Conservation (phyloP, 2,329 filamentous ascomycete species). For the Talaromyces sp. region DNA sequence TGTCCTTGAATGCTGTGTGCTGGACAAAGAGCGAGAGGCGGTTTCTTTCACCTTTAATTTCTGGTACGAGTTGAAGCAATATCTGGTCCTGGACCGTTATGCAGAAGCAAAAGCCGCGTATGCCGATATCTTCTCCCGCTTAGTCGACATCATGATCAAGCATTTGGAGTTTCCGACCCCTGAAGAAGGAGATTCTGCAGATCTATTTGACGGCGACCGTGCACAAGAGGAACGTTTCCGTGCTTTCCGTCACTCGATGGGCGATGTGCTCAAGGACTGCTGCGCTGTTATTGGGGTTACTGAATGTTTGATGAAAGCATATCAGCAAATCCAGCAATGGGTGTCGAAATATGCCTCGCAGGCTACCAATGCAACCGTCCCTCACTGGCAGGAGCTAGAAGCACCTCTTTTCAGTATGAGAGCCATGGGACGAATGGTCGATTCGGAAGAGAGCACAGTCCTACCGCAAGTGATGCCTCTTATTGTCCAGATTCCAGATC, state of each 20-base stretch:
- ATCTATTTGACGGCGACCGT: constrained; percentile 92
- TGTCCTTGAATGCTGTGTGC: constrained; percentile 84
- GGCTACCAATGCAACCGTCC: constrained; percentile 71
- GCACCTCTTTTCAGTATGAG: constrained; percentile 93
- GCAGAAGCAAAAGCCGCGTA: constrained; percentile 74
- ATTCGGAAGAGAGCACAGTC: constrained; percentile 80
- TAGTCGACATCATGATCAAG: constrained; percentile 89
- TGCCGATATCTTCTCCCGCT: constrained; percentile 77
- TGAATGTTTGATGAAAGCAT: constrained; percentile 86
- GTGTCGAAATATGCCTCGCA: constrained; percentile 77
- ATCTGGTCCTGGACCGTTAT: constrained; percentile 86
- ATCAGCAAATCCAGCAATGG: constrained; percentile 82
- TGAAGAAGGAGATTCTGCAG: constrained; percentile 67
- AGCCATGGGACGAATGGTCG: constrained; percentile 95
- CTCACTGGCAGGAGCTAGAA: constrained; percentile 94
- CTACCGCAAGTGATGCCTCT: constrained; percentile 89
- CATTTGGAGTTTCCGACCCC: constrained; percentile 84
- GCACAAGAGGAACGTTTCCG: constrained; percentile 97
- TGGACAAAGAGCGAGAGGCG: constrained; percentile 85
- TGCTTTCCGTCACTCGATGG: constrained; percentile 95
- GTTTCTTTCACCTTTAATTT: constrained; percentile 94
- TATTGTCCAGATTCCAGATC: constrained; percentile 88
- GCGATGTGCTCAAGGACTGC: constrained; percentile 93
- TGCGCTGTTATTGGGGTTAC: constrained; percentile 95
- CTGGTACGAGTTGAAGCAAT: constrained; percentile 98